A percentile compares a stretch with the other conserved stretches of the same genome.
These are phyloP conservation scores for Chenopodium suecicum DNA, from an alignment of 148 eudicot species.

Conservation along the genomic window DNA sequence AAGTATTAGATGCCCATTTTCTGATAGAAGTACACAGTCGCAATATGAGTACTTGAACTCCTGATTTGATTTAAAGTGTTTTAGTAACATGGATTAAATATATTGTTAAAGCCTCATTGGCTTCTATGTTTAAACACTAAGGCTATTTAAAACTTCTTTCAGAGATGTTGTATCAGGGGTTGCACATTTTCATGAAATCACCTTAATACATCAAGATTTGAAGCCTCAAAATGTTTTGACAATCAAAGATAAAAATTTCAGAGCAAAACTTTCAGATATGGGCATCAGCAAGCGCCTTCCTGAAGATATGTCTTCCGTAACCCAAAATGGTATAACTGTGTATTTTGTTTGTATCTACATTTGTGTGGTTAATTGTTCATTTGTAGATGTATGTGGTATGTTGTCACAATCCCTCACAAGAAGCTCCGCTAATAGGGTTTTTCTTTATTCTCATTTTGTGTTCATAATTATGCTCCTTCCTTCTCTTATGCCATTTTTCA, in stretches of 20 bases:
- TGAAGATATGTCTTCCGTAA: constrained; percentile 74
- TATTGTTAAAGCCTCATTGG: not conserved
- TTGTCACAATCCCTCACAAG: not conserved
- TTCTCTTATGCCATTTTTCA: not conserved
- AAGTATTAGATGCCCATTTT: not conserved
- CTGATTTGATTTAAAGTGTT: too few species aligned
- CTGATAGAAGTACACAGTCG: not conserved
- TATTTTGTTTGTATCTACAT: constrained; percentile 13
- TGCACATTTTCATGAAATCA: constrained; percentile 85
- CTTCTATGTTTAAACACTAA: not conserved
- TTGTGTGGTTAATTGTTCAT: not conserved
- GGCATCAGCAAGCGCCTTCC: constrained; percentile 92
- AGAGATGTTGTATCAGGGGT: constrained; percentile 90
- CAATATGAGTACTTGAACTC: not conserved
- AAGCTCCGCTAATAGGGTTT: not conserved
- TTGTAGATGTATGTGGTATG: too few species aligned
- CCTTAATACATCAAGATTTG: constrained; percentile 83
- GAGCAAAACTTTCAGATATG: constrained; percentile 95
- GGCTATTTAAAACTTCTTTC: constrained; percentile 16
- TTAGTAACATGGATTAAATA: not conserved
- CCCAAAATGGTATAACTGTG: constrained; percentile 83
- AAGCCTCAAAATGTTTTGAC: constrained; percentile 95
- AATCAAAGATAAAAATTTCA: constrained; percentile 52
- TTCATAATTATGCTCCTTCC: not conserved
- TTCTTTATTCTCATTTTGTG: too few species aligned